A percentile compares a stretch with the other conserved stretches of the same genome.
Conservation (phyloP, 495 filamentous ascomycete species). For the Parachaetomium inaequale region DNA sequence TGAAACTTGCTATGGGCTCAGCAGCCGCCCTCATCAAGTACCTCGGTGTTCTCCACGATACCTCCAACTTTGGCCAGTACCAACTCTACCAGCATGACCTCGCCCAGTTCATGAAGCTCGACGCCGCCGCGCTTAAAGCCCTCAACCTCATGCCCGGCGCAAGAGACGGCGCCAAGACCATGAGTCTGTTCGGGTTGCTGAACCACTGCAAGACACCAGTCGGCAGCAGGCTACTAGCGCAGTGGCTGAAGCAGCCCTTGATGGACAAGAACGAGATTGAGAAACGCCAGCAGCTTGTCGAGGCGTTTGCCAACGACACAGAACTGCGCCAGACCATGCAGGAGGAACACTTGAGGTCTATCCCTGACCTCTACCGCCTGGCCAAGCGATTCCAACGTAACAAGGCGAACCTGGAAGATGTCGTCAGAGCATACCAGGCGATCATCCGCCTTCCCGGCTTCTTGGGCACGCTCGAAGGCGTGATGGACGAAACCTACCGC, state of each 20-base stretch:
- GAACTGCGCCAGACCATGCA: constrained; percentile 96
- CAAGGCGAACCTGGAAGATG: constrained; percentile 88
- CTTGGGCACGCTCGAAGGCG: constrained; percentile 78
- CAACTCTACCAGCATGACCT: constrained; percentile 97
- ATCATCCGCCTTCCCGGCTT: constrained; percentile 88
- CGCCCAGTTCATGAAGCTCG: constrained; percentile 97
- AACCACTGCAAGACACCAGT: constrained; percentile 98
- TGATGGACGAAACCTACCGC: constrained; percentile 94
- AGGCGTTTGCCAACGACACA: constrained; percentile 90
- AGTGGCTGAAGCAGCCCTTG: constrained; percentile 97
- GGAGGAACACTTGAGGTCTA: constrained; percentile 89
- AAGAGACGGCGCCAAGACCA: constrained; percentile 91
- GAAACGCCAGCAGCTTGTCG: constrained; percentile 87
- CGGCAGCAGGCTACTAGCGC: constrained; percentile 82
- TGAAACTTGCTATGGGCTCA: constrained; percentile 95
- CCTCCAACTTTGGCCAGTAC: constrained; percentile 94
- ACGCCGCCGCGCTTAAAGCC: constrained; percentile 88
- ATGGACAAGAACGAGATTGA: constrained; percentile 91
- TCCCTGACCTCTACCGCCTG: constrained; percentile 91
- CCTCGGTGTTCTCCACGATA: constrained; percentile 82
- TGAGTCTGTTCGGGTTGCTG: constrained; percentile 90
- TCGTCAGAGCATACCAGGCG: constrained; percentile 92
- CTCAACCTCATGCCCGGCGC: constrained; percentile 96
- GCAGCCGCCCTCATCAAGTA: constrained; percentile 94
- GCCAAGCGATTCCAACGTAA: constrained; percentile 92